phyloP scores from a whole-genome alignment of 1,139 yeast species.

The Komagataea norvegica region DNA sequence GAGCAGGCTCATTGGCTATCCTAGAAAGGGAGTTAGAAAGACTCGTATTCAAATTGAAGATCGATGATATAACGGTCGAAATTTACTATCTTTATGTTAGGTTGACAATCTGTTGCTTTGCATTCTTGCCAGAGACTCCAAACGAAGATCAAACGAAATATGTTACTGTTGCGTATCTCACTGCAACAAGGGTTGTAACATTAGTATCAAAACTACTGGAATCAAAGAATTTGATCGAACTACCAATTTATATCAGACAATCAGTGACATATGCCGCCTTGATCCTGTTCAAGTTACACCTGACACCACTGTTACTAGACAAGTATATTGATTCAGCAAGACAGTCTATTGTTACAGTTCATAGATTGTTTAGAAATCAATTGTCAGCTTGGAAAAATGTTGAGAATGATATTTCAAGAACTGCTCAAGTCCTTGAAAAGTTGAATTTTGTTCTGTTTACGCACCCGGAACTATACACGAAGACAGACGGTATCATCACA shows the following conservation, averaged over 20 bases:
- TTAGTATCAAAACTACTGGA: conserved; percentile 69
- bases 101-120: conserved; percentile 81
- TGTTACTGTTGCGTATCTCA: conserved; percentile 73
- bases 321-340: conserved; percentile 84
- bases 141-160: conserved; percentile 82
- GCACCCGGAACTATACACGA: conserved; percentile 76
- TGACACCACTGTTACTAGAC: conserved; percentile 71
- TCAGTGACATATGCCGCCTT: conserved; percentile 79
- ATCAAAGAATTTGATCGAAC: conserved; percentile 64
- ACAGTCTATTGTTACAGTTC: conserved; percentile 91
- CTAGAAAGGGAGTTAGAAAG: conserved; percentile 76
- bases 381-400: conserved; percentile 84
- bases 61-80: conserved; percentile 69
- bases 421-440: conserved; percentile 90
- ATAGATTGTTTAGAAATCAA: conserved; percentile 80
- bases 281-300: conserved; percentile 72
- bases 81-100: conserved; percentile 75
- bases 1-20: conserved; percentile 74
- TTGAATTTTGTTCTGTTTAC: conserved; percentile 82
- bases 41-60: conserved; percentile 55
- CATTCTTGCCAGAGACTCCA: conserved; percentile 88
- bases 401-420: conserved; percentile 85
- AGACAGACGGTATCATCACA: conserved; percentile 67
- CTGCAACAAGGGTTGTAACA: conserved; percentile 81
- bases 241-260: conserved; percentile 84